Base-by-base conservation (phyloP, 495 filamentous ascomycete species). In the Hapsidospora chrysogenum region DNA sequence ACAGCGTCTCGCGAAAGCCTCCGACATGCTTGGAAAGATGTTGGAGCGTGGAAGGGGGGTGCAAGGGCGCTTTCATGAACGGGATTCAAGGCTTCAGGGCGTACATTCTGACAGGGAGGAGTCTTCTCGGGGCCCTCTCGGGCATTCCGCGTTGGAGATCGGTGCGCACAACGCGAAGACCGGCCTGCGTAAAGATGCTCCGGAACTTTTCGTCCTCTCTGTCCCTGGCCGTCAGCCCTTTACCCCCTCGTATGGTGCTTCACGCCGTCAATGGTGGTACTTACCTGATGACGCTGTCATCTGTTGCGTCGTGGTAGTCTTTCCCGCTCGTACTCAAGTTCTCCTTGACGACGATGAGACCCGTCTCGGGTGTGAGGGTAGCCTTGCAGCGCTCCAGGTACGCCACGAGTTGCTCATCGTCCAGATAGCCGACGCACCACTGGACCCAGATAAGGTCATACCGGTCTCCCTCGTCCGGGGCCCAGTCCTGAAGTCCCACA, bases 351-450 rank as follows among this genome's bases (percentile, higher is more conserved):
- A 93, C 73, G 19, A 95, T 71, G 36, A 68, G 62, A 1, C 51
- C 57, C 14, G 42, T 53, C 15, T 58, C 53, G 1, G 52, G 48
- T 8, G 56, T 63, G 33, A 92, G 39, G 0, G 61, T 68, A 0
- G 45, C 43, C 26, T 57, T 64, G 46, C 82, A 82, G 25, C 78
- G 60, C 41, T 53, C 37, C 8, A 94, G 53, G 39, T 77, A 92
- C 10, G 50, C 61, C 15, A 74, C 68, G 15, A 95, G 51, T 53
- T 92, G 74, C 25, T 46, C 47, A 57, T 93, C 87, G n/a, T 74
- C 86, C 35, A 95, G 56, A 50, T 94, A 79, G 11, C 84, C 82
- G n/a, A 92, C 55, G 57, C 85, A 95, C 85, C 85, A 93, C 56
- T 95, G 87, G 31, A 72, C 80, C 68, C 74, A 78, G 44, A 80